A percentile compares a stretch with the other conserved stretches of the same genome.
Evolutionary conservation across 2,329 filamentous ascomycete species (phyloP).

Genomic region (Hymenoscyphus albidus): DNA sequence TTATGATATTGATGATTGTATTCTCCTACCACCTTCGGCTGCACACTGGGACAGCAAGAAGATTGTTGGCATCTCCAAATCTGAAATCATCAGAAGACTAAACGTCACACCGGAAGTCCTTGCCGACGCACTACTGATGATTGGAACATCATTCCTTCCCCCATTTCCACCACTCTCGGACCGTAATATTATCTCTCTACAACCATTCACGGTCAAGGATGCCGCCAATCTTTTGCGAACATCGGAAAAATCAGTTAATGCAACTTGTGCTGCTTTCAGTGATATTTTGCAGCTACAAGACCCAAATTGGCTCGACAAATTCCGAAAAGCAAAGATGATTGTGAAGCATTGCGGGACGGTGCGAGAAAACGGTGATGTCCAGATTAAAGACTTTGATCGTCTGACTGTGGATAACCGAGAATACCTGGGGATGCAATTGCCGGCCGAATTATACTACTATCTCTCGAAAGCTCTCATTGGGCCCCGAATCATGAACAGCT

Average conservation of each 20-base stretch:
- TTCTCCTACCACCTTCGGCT: slow-evolving; percentile 62
- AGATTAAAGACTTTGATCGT: slow-evolving; percentile 67
- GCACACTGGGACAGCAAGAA: slow-evolving; percentile 64
- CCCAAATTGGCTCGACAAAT: slow-evolving; percentile 77
- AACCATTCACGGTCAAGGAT: slow-evolving; percentile 59
- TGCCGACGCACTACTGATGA: slow-evolving; percentile 77
- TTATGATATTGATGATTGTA: slow-evolving; percentile 74
- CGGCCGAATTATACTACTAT: slow-evolving; percentile 87
- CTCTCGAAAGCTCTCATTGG: slow-evolving; percentile 79
- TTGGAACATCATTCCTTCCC: slow-evolving; percentile 75
- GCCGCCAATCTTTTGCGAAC: slow-evolving; percentile 75
- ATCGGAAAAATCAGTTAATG: slow-evolving; percentile 64
- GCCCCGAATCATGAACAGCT: slow-evolving; percentile 73
- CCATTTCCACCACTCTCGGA: slow-evolving; percentile 75
- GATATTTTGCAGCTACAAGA: slow-evolving; percentile 72
- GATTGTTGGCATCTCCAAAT: slow-evolving; percentile 62
- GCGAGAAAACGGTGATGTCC: slow-evolving; percentile 57
- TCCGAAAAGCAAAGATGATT: slow-evolving; percentile 77
- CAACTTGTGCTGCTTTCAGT: slow-evolving; percentile 71
- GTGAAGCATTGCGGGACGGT: slow-evolving; percentile 87
- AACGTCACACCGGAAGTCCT: slow-evolving; percentile 68
- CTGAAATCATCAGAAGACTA: slow-evolving; percentile 65
- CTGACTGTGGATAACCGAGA: slow-evolving; percentile 82
- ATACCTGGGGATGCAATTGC: slow-evolving; percentile 84
- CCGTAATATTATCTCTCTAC: slow-evolving; percentile 49